Evolutionary conservation across 805 yeast species (phyloP).

Genomic region (Saccharomycopsis malanga): DNA sequence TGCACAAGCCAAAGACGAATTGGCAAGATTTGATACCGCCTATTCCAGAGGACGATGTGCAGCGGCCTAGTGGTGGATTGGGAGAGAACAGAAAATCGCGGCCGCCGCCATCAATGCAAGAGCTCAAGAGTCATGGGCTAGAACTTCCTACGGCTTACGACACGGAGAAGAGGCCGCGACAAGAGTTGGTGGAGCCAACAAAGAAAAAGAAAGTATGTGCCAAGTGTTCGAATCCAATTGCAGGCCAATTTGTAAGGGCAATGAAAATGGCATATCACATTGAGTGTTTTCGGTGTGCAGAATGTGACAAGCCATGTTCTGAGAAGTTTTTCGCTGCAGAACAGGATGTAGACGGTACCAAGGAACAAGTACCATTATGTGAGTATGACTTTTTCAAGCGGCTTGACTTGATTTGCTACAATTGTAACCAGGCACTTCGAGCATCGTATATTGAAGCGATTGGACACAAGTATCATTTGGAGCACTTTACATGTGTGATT

Average conservation of each 20-base stretch:
- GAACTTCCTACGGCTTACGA: slow-evolving; percentile 14
- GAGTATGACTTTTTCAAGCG: slow-evolving; percentile 89
- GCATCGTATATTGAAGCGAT: slow-evolving; percentile 93
- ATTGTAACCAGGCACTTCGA: slow-evolving; percentile 77
- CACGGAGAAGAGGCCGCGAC: slow-evolving; percentile 3
- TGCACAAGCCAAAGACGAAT: slow-evolving; percentile 20
- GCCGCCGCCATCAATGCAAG: slow-evolving; percentile 14
- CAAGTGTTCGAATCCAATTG: slow-evolving; percentile 45
- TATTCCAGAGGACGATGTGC: slow-evolving; percentile 21
- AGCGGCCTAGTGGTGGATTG: background rate
- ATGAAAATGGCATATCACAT: slow-evolving; percentile 74
- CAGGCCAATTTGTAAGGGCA: slow-evolving; percentile 80
- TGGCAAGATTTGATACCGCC: slow-evolving; percentile 28
- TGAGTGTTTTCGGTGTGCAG: slow-evolving; percentile 79
- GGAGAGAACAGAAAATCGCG: slow-evolving; percentile 6
- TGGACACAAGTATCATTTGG: slow-evolving; percentile 87
- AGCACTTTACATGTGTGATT: slow-evolving; percentile 87
- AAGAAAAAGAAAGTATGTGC: slow-evolving; percentile 36
- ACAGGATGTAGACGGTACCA: slow-evolving; percentile 3
- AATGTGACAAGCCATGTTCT: slow-evolving; percentile 76
- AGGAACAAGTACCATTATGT: slow-evolving; percentile 50
- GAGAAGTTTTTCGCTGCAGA: slow-evolving; percentile 85
- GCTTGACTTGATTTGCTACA: slow-evolving; percentile 76
- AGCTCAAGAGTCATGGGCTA: slow-evolving; percentile 8
- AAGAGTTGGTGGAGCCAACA: background rate